Conservation (phyloP, 805 yeast genomes). For the Saccharomycopsis olivae region DNA sequence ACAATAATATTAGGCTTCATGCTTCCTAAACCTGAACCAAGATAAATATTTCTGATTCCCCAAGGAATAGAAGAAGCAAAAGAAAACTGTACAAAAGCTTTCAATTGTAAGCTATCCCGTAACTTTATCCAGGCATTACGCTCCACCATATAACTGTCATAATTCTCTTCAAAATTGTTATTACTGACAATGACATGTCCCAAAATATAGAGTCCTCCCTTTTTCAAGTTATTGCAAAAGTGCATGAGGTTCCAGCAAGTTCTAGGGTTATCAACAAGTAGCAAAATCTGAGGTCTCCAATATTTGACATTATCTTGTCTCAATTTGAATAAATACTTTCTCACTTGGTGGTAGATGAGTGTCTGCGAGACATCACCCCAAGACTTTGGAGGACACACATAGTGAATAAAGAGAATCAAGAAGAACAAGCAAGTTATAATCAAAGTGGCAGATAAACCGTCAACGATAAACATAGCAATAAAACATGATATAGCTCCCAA, state of each 20-base stretch:
- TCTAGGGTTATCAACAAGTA: constrained; percentile 85
- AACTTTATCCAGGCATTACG: constrained; percentile 75
- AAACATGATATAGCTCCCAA: constrained; percentile 62
- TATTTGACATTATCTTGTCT: constrained; percentile 91
- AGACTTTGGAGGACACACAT: constrained; percentile 85
- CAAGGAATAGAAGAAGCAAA: constrained; percentile 81
- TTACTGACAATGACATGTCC: constrained; percentile 81
- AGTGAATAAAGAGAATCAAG: constrained; percentile 73
- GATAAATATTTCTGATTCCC: constrained; percentile 88
- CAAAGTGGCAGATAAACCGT: constrained; percentile 76
- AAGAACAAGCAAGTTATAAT: constrained; percentile 56
- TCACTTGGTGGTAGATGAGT: constrained; percentile 89
- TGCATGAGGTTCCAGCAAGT: constrained; percentile 85
- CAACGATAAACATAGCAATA: constrained; percentile 88
- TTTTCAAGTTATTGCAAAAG: constrained; percentile 89
- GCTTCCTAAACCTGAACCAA: constrained; percentile 97
- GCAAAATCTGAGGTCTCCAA: constrained; percentile 93
- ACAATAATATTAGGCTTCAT: constrained; percentile 96
- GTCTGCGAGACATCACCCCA: constrained; percentile 99
- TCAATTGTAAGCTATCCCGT: constrained; percentile 65
- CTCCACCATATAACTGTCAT: constrained; percentile 60
- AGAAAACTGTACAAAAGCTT: constrained; percentile 91
- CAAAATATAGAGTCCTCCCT: constrained; percentile 85
- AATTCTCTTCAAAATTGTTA: constrained; percentile 50
- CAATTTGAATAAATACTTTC: constrained; percentile 76